Evolutionary conservation across 129 eudicot genomes (phyloP).

Genomic region (Deinandra increscens): DNA sequence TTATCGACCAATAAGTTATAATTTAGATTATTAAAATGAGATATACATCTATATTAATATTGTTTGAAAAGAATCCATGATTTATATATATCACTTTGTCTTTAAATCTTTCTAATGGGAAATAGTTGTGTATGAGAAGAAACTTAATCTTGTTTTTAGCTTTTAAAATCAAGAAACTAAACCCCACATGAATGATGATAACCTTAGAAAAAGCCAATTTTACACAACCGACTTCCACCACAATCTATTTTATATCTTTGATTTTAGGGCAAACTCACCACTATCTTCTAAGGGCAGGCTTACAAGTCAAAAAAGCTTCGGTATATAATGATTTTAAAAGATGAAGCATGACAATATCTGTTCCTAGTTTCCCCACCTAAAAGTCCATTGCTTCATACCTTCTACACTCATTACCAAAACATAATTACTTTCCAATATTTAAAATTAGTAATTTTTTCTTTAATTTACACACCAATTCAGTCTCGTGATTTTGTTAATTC

Average conservation of each 20-base stretch:
- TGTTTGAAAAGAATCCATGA: neutral
- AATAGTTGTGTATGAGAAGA: neutral
- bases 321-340: conserved; percentile 34
- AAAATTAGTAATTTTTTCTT: neutral
- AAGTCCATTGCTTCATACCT: conserved; percentile 33
- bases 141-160: conserved; percentile 27
- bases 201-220: conserved; percentile 34
- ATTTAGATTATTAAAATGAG: too few species aligned
- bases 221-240: conserved; percentile 35
- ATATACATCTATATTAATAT: too few species aligned
- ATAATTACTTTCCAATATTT: conserved; percentile 16
- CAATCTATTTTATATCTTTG: conserved; percentile 19
- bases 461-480: neutral
- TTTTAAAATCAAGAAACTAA: conserved; percentile 30
- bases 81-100: conserved; percentile 21
- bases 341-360: conserved; percentile 33
- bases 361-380: conserved; percentile 38
- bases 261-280: conserved; percentile 28
- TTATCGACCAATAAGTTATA: too few species aligned
- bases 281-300: conserved; percentile 5
- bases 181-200: conserved; percentile 41
- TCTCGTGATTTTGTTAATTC: conserved; percentile 11
- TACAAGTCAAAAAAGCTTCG: conserved; percentile 37
- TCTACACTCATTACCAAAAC: conserved; percentile 32
- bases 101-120: conserved; percentile 24